Evolutionary conservation across 495 filamentous ascomycete species (phyloP).

Genomic region (Aspergillus mulundensis): DNA sequence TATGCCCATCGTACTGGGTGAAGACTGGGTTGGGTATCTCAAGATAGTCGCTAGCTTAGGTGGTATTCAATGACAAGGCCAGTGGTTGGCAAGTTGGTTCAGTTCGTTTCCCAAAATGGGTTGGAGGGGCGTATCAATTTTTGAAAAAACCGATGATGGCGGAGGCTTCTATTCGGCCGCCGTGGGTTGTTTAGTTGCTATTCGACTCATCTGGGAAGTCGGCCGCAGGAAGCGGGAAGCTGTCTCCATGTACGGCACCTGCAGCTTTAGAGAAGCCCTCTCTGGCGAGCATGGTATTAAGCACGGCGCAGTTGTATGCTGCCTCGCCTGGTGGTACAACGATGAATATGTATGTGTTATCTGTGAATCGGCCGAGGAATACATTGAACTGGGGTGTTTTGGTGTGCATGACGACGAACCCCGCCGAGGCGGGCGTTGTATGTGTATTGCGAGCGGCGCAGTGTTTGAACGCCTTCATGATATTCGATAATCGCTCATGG

Average conservation of each 20-base stretch:
- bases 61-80: background rate
- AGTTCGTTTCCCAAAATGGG: background rate
- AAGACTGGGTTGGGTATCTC: slow-evolving; percentile 9
- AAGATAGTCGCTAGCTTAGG: background rate
- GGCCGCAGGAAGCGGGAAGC: slow-evolving; percentile 40
- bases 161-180: background rate
- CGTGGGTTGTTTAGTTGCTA: background rate
- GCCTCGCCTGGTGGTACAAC: slow-evolving; percentile 85
- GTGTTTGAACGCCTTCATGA: slow-evolving; percentile 97
- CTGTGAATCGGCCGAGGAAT: slow-evolving; percentile 88
- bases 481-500: slow-evolving; percentile 90
- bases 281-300: slow-evolving; percentile 83
- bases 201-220: slow-evolving; percentile 25
- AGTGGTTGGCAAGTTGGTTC: background rate
- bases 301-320: slow-evolving; percentile 78
- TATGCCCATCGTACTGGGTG: background rate
- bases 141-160: background rate
- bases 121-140: background rate
- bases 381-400: slow-evolving; percentile 77
- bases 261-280: slow-evolving; percentile 63
- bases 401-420: slow-evolving; percentile 63
- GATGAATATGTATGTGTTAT: slow-evolving; percentile 92
- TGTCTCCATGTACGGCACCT: slow-evolving; percentile 35
- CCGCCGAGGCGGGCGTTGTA: slow-evolving; percentile 48
- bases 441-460: slow-evolving; percentile 57